Evolutionary conservation across 805 yeast species (phyloP), one percentile per base, ranked within the genome.

Genomic region (Peterozyma xylosa): DNA sequence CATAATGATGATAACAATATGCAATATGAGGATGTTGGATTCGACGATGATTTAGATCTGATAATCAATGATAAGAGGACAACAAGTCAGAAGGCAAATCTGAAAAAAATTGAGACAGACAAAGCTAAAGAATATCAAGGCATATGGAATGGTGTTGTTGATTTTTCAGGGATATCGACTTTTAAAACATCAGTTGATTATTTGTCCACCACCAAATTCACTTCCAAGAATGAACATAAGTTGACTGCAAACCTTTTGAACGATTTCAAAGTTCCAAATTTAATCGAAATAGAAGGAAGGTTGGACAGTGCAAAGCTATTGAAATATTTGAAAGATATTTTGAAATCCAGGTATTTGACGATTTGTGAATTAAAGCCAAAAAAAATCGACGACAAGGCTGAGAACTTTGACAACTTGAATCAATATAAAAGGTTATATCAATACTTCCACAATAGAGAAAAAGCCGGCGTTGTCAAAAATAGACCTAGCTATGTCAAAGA

Each of bases 401-500:
- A 42, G 5, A 56, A 67, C 40, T 62, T 50, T 45, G 53, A 48
- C 37, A 47, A 49, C 27, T 45, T 49, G 15, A 38, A 43, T 11
- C 51, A 50, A 21, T 68, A 59, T 54, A 48, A 53, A 29, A 57
- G 60, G 37, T 55, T 73, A 32, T 69, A 62, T 58, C 66, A 69
- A 14, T 78, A 80, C 55, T 74, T 79, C 51, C 53, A 60, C 35
- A 53, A 60, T 5, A 62, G 73, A 29, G 53, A 58, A 29, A 76
- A 76, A 54, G 77, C 74, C 41, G 90, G 88, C 1, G 88, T 82
- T 14, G 63, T 83, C 38, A 71, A 75, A 11, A 67, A 64, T 15
- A 66, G 66, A 42, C 74, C 77, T 1, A 48, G 57, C 9, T 66
- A 68, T 50, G 80, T 80, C 35, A 82, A 80, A 52, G 90, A 83